Base-by-base conservation (phyloP, 192 early-diverging fungal genomes). In the Backusella liffmaniae region DNA sequence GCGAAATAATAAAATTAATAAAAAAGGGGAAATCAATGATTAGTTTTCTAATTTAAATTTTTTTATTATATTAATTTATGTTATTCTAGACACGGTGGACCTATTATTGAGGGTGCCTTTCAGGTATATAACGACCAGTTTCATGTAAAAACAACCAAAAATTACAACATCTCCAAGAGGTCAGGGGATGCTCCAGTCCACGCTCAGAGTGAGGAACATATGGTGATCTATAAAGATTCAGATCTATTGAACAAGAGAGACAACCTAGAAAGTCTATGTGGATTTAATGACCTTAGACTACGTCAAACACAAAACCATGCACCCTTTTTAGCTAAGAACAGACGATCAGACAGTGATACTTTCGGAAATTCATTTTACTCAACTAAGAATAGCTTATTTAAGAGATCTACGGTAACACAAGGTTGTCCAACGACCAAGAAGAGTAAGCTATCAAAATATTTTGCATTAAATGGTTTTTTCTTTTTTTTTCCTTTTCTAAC, bases 31-130 rank as follows among this genome's bases (percentile, higher is more conserved):
- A 62, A 29, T 10, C 56, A 26, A 29, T 62, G 26, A 26, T 62
- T 62, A 62, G 26, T 26, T 62, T 62, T 62, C 26, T 62, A 29
- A 26, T 41, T 39, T 72, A n/a, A 78, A 3, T 36, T 71, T 18
- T 21, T 16, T n/a, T 23, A 41, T 66, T 73, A 35, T 70, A n/a
- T 29, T n/a, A n/a, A 35, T 65, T 39, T 15, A 10, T 62, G 1
- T 49, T 44, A 44, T 29, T 59, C 76, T 79, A 80, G 75, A 10
- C 30, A 67, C 15, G 21, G 73, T 18, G 23, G 75, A 15, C 75
- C 86, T 4, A 80, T 90, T 2, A 65, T 93, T 8, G 84, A 90
- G 59, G 92, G 90, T 1, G 82, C 82, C 42, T 93, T 93, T 67
- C 76, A 76, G 42, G 76, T 85, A 1, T 65, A 80, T 12, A 86